Base-by-base conservation (phyloP, 1,284 basidiomycete genomes). In the Ganoderma meredithae region DNA sequence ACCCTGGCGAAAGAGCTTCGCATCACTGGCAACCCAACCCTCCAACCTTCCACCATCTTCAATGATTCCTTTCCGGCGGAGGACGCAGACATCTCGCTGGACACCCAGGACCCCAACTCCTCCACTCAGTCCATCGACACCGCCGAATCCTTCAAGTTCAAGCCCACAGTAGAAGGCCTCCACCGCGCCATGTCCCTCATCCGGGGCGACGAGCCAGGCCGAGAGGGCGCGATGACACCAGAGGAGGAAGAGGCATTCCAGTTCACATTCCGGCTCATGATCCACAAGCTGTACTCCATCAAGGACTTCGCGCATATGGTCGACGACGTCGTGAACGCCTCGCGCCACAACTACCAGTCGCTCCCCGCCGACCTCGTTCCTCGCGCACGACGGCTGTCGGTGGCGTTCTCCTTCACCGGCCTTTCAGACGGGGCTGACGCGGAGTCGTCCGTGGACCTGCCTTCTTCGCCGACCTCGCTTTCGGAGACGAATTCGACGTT, bases 201-300 rank as follows among this genome's bases (percentile, higher is more conserved):
- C 19, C 69, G 66, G 41, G 71, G 67, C 22, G 61, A 43, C 64
- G 64, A 40, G 4, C 33, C 63, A n/a, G 52, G 22, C 25, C 61
- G 33, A 39, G 60, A 19, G 12, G 39, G 27, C 31, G 39, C 58
- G 33, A 39, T 60, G 19, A 65, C 60, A 5, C 62, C 68, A 1
- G 73, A 69, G 40, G 67, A 74, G 31, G 67, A 74, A 25, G 19
- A 72, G 41, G 71, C 71, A 53, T 72, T 70, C 63, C 63, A 72
- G 63, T 90, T 90, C 80, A 90, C 86, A 36, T 91, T 90, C 82
- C 86, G 85, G 73, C 80, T 88, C 74, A 87, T 89, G 85, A 75
- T 90, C 65, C 87, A 91, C 79, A 86, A 88, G 74, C 80, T 90
- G 12, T 90, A 90, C 77, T 82, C 85, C 66, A 77, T 85, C 67